These are phyloP conservation scores for Dillenia turbinata DNA, from an alignment of 164 flowering plant genomes.

Conservation along the genomic window DNA sequence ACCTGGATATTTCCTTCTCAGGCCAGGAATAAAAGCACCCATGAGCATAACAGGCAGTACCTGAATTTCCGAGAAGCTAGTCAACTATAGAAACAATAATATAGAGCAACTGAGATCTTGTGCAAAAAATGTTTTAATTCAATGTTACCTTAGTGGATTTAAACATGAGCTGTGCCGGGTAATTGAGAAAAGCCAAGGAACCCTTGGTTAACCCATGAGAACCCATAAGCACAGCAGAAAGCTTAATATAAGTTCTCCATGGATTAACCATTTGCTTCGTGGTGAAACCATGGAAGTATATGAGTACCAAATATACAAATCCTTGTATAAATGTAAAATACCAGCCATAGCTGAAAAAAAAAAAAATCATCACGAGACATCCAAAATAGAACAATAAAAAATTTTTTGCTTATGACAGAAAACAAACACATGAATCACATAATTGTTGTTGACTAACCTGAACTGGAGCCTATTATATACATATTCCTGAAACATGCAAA, in stretches of 20 bases:
- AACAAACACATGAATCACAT: background rate
- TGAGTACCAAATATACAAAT: constrained; percentile 63
- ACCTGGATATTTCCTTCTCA: constrained; percentile 60
- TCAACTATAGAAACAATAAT: too few relatives aligned
- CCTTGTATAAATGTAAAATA: constrained; percentile 93
- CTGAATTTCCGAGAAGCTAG: constrained; percentile 22
- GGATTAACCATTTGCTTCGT: constrained; percentile 87
- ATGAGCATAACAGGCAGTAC: constrained; percentile 81
- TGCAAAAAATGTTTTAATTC: too few relatives aligned
- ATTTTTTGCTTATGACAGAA: background rate
- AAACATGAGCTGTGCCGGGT: constrained; percentile 95
- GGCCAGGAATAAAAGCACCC: constrained; percentile 82
- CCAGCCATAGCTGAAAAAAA: constrained; percentile 79
- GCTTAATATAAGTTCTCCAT: constrained; percentile 71
- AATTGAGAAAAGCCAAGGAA: constrained; percentile 82
- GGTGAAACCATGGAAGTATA: constrained; percentile 79
- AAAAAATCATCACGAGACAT: constrained; percentile 6
- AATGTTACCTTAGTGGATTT: constrained; percentile 82
- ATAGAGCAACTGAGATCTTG: too few relatives aligned
- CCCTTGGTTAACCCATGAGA: constrained; percentile 93
- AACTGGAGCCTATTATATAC: constrained; percentile 78
- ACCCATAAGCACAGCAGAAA: constrained; percentile 89
- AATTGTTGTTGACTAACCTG: constrained; percentile 36
- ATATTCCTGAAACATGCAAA: constrained; percentile 54
- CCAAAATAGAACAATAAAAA: background rate